Percentiles rank a stretch among this genome's conserved stretches.
These are phyloP conservation scores for Ophiostoma perfectum DNA, from an alignment of 2,329 filamentous ascomycete genomes.

Conservation along the genomic window DNA sequence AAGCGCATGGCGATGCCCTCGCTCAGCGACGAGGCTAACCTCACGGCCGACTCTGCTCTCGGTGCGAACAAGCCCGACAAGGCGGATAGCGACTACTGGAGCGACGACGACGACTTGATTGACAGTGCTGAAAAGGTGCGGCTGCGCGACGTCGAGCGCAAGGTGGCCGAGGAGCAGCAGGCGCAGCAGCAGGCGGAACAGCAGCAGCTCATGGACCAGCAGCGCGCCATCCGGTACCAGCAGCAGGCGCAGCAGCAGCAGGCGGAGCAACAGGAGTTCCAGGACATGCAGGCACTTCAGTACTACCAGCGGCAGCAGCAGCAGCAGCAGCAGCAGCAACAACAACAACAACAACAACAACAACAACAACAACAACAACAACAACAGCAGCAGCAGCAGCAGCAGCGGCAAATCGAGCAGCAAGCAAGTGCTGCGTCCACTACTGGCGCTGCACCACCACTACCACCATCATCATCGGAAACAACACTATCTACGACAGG, in stretches of 20 bases:
- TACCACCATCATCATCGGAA: background rate
- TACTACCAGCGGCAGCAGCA: conserved; percentile 14
- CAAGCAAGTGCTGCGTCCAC: background rate
- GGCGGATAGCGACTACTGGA: conserved; percentile 56
- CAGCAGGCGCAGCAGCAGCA: conserved; percentile 28
- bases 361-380: conserved; percentile 23
- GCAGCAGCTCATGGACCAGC: conserved; percentile 11
- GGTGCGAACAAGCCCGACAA: background rate
- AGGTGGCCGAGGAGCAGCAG: conserved; percentile 33
- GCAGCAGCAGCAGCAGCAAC: conserved; percentile 11
- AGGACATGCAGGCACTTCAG: background rate
- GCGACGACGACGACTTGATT: conserved; percentile 60
- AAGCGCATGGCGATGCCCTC: conserved; percentile 60
- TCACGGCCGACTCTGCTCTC: conserved; percentile 1
- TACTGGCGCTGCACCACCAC: conserved; percentile 3
- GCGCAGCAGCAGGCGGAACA: conserved; percentile 30
- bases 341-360: conserved; percentile 16
- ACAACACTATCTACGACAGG: background rate
- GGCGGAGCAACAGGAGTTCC: background rate
- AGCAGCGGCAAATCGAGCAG: background rate
- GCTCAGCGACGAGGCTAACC: conserved; percentile 40
- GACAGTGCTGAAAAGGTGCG: conserved; percentile 56
- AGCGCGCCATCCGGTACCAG: conserved; percentile 22
- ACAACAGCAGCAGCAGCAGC: conserved; percentile 8
- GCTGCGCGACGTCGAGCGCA: conserved; percentile 40